These are phyloP conservation scores for Millerozyma miso DNA, from an alignment of 805 yeast genomes.

Conservation along the genomic window DNA sequence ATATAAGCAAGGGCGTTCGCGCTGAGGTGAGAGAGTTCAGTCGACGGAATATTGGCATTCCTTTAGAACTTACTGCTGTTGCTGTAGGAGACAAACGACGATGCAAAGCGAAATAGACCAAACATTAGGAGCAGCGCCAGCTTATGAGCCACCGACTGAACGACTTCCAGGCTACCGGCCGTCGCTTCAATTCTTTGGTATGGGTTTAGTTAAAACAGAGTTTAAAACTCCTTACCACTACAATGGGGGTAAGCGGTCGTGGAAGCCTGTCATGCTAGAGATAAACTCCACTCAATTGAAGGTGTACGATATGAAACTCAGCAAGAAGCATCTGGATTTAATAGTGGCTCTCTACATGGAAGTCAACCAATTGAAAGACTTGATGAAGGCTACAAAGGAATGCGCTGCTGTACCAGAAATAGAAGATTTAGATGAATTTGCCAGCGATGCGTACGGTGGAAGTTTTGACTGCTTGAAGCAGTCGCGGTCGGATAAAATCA, in stretches of 20 bases:
- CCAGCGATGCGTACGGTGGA: conserved; percentile 32
- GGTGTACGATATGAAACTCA: conserved; percentile 23
- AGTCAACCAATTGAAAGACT: conserved; percentile 20
- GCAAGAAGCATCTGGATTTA: conserved; percentile 15
- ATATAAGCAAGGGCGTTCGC: too few relatives aligned
- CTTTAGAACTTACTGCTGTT: too few relatives aligned
- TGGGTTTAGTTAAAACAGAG: conserved; percentile 31
- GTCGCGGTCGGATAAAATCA: conserved; percentile 15
- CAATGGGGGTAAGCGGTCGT: conserved; percentile 19
- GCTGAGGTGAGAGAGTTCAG: too few relatives aligned
- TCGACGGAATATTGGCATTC: too few relatives aligned
- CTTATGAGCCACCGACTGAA: conserved; percentile 20
- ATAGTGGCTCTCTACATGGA: conserved; percentile 29
- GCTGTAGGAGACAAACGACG: too few relatives aligned
- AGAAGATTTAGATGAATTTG: conserved; percentile 14
- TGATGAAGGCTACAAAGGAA: conserved; percentile 5
- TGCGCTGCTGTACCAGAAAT: conserved; percentile 4
- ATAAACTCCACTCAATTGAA: conserved; percentile 37
- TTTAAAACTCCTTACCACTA: conserved; percentile 34
- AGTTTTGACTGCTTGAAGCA: conserved; percentile 3
- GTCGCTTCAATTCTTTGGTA: conserved; percentile 29
- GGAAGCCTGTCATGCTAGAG: conserved; percentile 37
- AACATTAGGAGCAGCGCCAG: conserved; percentile 12
- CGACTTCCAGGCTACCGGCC: conserved; percentile 28
- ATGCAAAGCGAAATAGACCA: not conserved